Conservation (phyloP, 2,329 filamentous ascomycete species). For the Colletotrichum agaves region DNA sequence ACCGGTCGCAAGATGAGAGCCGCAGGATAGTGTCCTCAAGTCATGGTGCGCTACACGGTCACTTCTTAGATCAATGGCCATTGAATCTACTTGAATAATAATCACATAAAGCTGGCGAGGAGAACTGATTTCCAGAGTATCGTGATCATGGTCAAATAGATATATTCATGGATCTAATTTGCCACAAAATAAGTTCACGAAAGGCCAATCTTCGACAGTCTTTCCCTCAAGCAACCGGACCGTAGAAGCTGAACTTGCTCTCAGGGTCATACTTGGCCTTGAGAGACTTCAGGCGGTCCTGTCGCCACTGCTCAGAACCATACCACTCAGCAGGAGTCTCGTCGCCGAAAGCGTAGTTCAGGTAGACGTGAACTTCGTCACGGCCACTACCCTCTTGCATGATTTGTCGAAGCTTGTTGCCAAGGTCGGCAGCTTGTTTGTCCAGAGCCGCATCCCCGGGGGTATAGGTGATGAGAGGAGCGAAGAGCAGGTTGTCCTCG, state of each 20-base stretch:
- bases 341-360: constrained; percentile 64
- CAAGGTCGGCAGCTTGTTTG: constrained; percentile 46
- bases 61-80: no score
- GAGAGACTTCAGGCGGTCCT: constrained; percentile 54
- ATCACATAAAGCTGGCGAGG: no score
- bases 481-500: constrained; percentile 53
- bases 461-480: constrained; percentile 51
- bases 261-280: constrained; percentile 62
- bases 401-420: constrained; percentile 51
- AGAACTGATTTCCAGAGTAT: no score
- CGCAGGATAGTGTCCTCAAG: no score
- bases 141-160: neutral
- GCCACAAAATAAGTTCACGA: neutral
- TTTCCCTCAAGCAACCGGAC: constrained; percentile 45
- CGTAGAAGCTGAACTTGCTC: constrained; percentile 56
- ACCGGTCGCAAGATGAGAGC: no score
- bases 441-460: constrained; percentile 48
- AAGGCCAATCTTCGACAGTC: neutral
- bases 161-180: neutral
- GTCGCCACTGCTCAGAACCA: constrained; percentile 60
- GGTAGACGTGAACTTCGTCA: constrained; percentile 51
- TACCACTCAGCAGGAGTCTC: constrained; percentile 57
- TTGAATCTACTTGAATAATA: no score
- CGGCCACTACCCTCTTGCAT: constrained; percentile 49
- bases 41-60: no score